A percentile compares a stretch with the other conserved stretches of the same genome.
Conservation (phyloP, 1,139 yeast species). For the Saccharomyces hybrid region DNA sequence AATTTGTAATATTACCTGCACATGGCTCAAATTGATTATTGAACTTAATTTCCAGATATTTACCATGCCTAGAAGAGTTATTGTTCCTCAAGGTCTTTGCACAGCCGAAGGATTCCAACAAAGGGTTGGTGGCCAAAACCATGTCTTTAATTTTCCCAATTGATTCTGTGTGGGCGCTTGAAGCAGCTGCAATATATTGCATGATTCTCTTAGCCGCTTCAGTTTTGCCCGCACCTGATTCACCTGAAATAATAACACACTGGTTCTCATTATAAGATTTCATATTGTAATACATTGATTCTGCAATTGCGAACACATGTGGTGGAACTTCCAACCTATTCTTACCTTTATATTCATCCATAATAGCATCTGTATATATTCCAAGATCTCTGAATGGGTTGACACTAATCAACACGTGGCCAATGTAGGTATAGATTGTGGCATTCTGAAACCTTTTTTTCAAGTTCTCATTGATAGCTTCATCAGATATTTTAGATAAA, state of each 20-base stretch:
- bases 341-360: constrained; percentile 77
- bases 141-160: constrained; percentile 88
- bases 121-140: constrained; percentile 96
- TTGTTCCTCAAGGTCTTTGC: constrained; percentile 97
- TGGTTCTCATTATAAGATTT: constrained; percentile 92
- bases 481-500: constrained; percentile 81
- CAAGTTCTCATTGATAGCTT: constrained; percentile 84
- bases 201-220: constrained; percentile 98
- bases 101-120: constrained; percentile 95
- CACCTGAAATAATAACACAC: constrained; percentile 97
- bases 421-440: constrained; percentile 81
- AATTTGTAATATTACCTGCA: constrained; percentile 93
- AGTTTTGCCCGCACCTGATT: constrained; percentile 98
- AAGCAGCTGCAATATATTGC: constrained; percentile 94
- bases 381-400: constrained; percentile 96
- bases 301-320: constrained; percentile 97
- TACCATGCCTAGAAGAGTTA: constrained; percentile 98
- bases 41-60: constrained; percentile 87
- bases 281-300: constrained; percentile 90
- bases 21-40: constrained; percentile 78
- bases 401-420: constrained; percentile 86
- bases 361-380: constrained; percentile 72
- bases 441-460: constrained; percentile 84
- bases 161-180: constrained; percentile 47
- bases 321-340: constrained; percentile 97